These are phyloP conservation scores for Fagus sylvatica DNA, from an alignment of 306 rosid species.

Conservation along the genomic window DNA sequence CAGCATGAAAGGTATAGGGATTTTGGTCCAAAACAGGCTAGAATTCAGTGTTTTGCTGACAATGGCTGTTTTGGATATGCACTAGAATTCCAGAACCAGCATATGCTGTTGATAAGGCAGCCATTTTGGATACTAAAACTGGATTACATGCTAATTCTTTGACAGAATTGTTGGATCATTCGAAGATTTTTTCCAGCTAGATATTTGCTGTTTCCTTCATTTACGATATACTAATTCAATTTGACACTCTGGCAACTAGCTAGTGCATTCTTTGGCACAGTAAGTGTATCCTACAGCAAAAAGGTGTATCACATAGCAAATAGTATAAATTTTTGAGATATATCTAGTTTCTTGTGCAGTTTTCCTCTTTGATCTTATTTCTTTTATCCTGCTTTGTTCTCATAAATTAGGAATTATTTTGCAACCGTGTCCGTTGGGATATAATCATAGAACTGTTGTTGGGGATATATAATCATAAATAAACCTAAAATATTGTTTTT, in stretches of 20 bases:
- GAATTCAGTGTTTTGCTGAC: constrained; percentile 10
- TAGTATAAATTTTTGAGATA: not conserved
- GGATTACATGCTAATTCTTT: constrained; percentile 29
- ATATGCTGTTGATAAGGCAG: constrained; percentile 25
- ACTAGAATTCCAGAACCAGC: constrained; percentile 19
- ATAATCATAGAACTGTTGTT: not conserved
- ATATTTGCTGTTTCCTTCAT: constrained; percentile 23
- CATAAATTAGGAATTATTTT: not conserved
- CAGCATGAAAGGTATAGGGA: not conserved
- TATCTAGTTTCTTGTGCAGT: not conserved
- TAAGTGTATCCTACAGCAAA: constrained; percentile 27
- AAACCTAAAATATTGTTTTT: too few relatives aligned
- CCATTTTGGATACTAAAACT: constrained; percentile 20
- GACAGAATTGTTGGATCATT: constrained; percentile 18
- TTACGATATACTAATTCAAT: constrained; percentile 14
- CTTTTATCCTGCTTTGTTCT: not conserved
- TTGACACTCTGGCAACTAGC: not conserved
- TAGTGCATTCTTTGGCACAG: constrained; percentile 32
- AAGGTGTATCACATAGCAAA: constrained; percentile 17
- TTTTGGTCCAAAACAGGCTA: constrained; percentile 18
- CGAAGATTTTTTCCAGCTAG: constrained; percentile 22
- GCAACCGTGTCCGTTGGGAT: not conserved
- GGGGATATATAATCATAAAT: too few relatives aligned
- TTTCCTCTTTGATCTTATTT: not conserved
- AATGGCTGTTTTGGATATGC: constrained; percentile 16